Conservation (phyloP, 306 rosid genomes). For the Astragalus glycyphyllos region DNA sequence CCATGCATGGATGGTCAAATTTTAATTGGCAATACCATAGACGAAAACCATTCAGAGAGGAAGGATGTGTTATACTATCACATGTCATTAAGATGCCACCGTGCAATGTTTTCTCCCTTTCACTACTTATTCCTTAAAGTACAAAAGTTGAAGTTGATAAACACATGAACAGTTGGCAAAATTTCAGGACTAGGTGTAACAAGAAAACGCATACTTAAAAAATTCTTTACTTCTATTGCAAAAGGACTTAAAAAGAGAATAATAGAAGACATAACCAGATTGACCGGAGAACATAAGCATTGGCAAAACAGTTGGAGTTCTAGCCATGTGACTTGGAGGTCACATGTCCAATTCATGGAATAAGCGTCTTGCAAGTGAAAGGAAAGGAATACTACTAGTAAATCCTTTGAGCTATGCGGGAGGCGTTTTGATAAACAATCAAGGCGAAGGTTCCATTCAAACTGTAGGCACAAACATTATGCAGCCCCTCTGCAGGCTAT, state of each 20-base stretch:
- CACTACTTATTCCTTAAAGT: neutral
- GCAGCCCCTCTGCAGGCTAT: constrained; percentile 14
- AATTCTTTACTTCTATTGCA: neutral
- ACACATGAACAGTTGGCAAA: neutral
- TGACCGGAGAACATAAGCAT: neutral
- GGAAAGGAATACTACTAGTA: constrained; percentile 29
- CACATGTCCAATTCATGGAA: constrained; percentile 5
- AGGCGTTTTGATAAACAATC: constrained; percentile 8
- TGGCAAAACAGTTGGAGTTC: neutral
- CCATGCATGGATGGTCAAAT: constrained; percentile 11
- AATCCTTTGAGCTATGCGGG: constrained; percentile 24
- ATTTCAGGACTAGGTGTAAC: constrained; percentile 13
- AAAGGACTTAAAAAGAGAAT: neutral
- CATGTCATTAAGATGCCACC: neutral
- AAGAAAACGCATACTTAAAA: constrained; percentile 6
- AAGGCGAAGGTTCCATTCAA: constrained; percentile 1
- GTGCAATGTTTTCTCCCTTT: constrained; percentile 1
- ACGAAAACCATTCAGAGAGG: constrained; percentile 23
- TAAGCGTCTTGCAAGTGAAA: constrained; percentile 11
- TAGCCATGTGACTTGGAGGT: neutral
- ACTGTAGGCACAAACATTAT: constrained; percentile 18
- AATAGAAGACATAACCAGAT: neutral
- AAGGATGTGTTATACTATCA: neutral
- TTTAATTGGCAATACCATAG: constrained; percentile 6
- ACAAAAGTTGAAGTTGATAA: constrained; percentile 8